Percentiles rank a stretch among this genome's conserved stretches.
These are phyloP conservation scores for Saccharomyces cerevisiae DNA, from an alignment of 805 yeast genomes.

Conservation along the genomic window DNA sequence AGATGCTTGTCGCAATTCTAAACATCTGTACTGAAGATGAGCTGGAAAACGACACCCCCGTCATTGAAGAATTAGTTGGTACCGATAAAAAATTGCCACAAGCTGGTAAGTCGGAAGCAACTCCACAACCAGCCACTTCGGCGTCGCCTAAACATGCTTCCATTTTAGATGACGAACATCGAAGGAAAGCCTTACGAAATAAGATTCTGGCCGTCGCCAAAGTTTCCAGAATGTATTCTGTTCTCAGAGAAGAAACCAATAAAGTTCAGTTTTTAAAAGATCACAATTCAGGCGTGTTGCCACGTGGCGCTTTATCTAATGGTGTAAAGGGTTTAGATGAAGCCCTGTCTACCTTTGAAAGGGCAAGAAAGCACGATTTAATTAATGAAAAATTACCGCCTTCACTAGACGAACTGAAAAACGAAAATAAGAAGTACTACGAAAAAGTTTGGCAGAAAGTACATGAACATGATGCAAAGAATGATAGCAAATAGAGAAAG, in stretches of 20 bases:
- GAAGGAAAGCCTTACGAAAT: constrained; percentile 58
- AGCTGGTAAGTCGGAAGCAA: neutral
- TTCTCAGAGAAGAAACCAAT: constrained; percentile 81
- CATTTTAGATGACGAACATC: constrained; percentile 24
- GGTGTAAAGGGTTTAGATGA: constrained; percentile 74
- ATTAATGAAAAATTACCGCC: constrained; percentile 89
- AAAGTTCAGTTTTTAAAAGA: constrained; percentile 72
- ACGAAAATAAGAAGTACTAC: constrained; percentile 39
- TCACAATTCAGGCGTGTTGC: constrained; percentile 66
- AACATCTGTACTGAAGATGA: constrained; percentile 96
- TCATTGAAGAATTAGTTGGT: constrained; percentile 36
- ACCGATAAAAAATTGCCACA: constrained; percentile 13
- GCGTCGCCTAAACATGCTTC: constrained; percentile 3
- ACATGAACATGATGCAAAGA: constrained; percentile 4
- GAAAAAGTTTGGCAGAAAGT: constrained; percentile 11
- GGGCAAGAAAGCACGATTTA: constrained; percentile 72
- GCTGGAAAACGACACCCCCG: constrained; percentile 58
- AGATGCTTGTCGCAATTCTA: constrained; percentile 80
- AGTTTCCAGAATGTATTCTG: constrained; percentile 84
- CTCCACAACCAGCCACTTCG: constrained; percentile 2
- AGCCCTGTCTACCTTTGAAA: constrained; percentile 66
- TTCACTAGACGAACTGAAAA: constrained; percentile 45
- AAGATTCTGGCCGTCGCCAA: constrained; percentile 95
- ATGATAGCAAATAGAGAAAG: neutral
- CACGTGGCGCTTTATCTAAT: constrained; percentile 75